Conservation (phyloP, 106 monocot genomes). For the Acorus calamus region DNA sequence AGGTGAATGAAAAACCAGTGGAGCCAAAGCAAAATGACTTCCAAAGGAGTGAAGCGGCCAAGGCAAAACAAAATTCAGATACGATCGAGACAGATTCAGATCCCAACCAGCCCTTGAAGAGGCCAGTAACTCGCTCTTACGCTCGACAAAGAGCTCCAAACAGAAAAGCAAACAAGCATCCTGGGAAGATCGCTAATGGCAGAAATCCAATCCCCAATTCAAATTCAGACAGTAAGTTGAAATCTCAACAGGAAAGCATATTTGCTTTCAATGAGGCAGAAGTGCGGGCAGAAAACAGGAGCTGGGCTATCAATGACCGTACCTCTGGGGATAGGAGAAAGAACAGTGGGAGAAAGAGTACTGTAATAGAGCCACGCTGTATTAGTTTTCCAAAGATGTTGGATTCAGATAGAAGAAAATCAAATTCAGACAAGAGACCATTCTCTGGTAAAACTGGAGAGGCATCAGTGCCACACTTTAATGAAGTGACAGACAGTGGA, state of each 20-base stretch:
- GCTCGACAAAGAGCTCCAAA: constrained; percentile 24
- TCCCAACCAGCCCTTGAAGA: constrained; percentile 21
- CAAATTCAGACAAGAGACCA: constrained; percentile 4
- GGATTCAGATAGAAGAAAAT: not conserved
- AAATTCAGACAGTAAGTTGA: constrained; percentile 13
- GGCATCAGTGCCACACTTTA: constrained; percentile 1
- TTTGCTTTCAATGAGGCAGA: constrained; percentile 43
- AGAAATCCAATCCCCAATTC: constrained; percentile 31
- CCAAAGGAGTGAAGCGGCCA: constrained; percentile 15
- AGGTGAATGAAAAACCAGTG: constrained; percentile 4
- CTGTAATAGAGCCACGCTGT: constrained; percentile 18
- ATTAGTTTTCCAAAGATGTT: constrained; percentile 17
- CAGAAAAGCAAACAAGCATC: constrained; percentile 22
- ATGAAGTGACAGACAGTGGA: not conserved
- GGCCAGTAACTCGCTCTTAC: constrained; percentile 67
- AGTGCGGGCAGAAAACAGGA: constrained; percentile 10
- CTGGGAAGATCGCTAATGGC: not conserved
- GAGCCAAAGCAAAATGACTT: constrained; percentile 5
- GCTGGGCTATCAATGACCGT: constrained; percentile 10
- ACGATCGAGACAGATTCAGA: constrained; percentile 80
- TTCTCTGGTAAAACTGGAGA: constrained; percentile 15
- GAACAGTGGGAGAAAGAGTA: constrained; percentile 15
- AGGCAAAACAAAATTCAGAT: constrained; percentile 41
- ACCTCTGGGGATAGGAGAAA: constrained; percentile 18
- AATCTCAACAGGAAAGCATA: constrained; percentile 22